phyloP scores from a whole-genome alignment of 2,329 filamentous ascomycete genomes.

The Sclerotinia borealis region DNA sequence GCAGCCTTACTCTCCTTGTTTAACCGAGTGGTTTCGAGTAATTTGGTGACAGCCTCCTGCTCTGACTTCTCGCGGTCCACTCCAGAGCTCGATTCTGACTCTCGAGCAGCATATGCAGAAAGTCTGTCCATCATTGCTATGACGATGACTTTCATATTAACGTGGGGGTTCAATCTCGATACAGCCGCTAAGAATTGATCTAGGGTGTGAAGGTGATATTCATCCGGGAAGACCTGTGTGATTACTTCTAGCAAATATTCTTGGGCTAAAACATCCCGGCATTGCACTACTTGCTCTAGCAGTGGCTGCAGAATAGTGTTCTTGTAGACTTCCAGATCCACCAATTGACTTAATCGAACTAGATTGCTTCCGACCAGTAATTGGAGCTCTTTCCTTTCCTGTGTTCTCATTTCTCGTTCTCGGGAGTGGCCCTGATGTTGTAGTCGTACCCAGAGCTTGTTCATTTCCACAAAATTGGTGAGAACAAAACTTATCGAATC shows the following conservation, averaged over 20 bases:
- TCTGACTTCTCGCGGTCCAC: constrained; percentile 73
- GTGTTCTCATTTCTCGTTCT: constrained; percentile 86
- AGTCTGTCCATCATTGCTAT: constrained; percentile 96
- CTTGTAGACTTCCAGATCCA: constrained; percentile 93
- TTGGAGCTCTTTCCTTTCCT: constrained; percentile 92
- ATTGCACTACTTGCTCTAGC: constrained; percentile 95
- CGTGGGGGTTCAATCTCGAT: constrained; percentile 86
- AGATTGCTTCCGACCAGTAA: constrained; percentile 94
- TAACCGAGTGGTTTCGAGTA: constrained; percentile 74
- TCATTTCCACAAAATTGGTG: constrained; percentile 99
- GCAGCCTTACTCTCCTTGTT: constrained; percentile 44
- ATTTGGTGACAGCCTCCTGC: constrained; percentile 70
- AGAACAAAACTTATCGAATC: constrained; percentile 97
- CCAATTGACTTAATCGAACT: constrained; percentile 87
- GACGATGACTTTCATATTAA: constrained; percentile 96
- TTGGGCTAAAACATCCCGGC: constrained; percentile 91
- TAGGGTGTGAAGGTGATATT: constrained; percentile 94
- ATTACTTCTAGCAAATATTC: constrained; percentile 98
- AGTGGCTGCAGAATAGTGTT: constrained; percentile 81
- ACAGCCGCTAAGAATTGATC: constrained; percentile 94
- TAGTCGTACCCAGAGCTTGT: constrained; percentile 96
- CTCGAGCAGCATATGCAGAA: constrained; percentile 88
- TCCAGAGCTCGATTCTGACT: constrained; percentile 64
- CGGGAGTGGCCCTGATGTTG: constrained; percentile 97
- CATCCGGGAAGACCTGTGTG: constrained; percentile 97